Percentiles rank a stretch among this genome's conserved stretches.
phyloP scores from a whole-genome alignment of 2,329 filamentous ascomycete species.

The Hortaea werneckii region DNA sequence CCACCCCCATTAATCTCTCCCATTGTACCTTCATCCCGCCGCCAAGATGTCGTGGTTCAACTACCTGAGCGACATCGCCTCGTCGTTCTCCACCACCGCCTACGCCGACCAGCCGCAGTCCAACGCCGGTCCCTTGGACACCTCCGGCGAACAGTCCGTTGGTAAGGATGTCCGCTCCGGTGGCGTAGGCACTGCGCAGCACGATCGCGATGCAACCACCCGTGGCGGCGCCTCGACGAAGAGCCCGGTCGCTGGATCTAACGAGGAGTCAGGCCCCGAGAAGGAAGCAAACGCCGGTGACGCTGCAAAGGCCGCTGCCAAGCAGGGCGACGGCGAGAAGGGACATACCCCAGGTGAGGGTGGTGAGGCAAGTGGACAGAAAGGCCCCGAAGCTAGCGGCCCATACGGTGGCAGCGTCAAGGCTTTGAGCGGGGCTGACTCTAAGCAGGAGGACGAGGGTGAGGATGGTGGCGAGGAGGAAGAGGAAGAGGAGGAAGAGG shows the following conservation, averaged over 20 bases:
- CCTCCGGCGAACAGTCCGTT: constrained; percentile 32
- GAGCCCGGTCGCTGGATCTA: constrained; percentile 31
- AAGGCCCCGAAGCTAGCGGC: constrained; percentile 14
- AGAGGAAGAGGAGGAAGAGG: constrained; percentile 68
- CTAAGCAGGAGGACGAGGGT: constrained; percentile 42
- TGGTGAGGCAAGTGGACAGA: constrained; percentile 19
- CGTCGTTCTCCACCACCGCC: constrained; percentile 52
- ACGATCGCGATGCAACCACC: constrained; percentile 19
- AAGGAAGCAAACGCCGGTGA: constrained; percentile 34
- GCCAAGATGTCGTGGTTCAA: constrained; percentile 52
- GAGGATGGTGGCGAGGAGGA: constrained; percentile 54
- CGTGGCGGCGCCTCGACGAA: constrained; percentile 30
- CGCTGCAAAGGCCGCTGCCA: constrained; percentile 9
- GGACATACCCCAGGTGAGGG: constrained; percentile 19
- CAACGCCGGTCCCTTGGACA: constrained; percentile 35
- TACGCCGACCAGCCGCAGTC: constrained; percentile 50
- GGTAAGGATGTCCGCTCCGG: constrained; percentile 20
- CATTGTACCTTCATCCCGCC: constrained; percentile 9
- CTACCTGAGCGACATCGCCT: constrained; percentile 54
- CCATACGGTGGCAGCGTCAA: constrained; percentile 20
- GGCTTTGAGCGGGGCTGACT: constrained; percentile 31
- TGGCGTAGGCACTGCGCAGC: constrained; percentile 20
- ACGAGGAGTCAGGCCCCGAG: constrained; percentile 34
- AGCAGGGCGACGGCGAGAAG: constrained; percentile 10
- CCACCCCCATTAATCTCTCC: background rate